Evolutionary conservation across 345 rosid genomes (phyloP), one percentile per base, ranked within the genome.

Genomic region (Isatis tinctoria): DNA sequence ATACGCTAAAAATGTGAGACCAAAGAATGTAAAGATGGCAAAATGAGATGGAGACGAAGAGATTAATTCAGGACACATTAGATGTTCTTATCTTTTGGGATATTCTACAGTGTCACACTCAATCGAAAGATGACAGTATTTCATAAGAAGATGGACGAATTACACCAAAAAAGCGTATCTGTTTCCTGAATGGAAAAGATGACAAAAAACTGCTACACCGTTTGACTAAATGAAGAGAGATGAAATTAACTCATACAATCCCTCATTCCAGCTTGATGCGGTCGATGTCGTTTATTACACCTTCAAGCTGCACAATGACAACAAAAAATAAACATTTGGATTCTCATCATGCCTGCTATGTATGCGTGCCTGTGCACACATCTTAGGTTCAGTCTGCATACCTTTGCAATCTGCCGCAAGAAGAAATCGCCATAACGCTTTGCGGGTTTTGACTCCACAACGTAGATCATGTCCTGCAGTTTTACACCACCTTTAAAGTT

Each of bases 321-420:
- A 48, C 13, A 27, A 60, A 20, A 3, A 49, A 58, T n/a, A n/a
- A n/a, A 63, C 44, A n/a, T 20, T 28, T 22, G 13, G 53, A 51
- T 17, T 47, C 39, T 22, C 11, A 10, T n/a, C 59, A 43, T 58
- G 28, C 17, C 32, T 33, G n/a, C 43, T 67, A 37, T 13, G 28
- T 9, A 20, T 24, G 22, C n/a, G 4, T 65, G 22, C 30, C n/a
- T 33, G 12, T 27, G 61, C 27, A 59, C 32, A 6, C n/a, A 4
- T 35, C 58, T n/a, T 35, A 30, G 12, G n/a, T 27, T n/a, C 39
- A 32, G 41, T 58, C 41, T 30, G 7, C 59, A 58, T 80, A 92
- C 99, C 94, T 95, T 92, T 47, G 87, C 94, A 85, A 92, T 86
- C 79, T 92, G 98, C 79, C 99, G 82, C 86, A 95, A 78, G 82